Conservation (phyloP, 345 rosid species). For the Salix suchowensis region DNA sequence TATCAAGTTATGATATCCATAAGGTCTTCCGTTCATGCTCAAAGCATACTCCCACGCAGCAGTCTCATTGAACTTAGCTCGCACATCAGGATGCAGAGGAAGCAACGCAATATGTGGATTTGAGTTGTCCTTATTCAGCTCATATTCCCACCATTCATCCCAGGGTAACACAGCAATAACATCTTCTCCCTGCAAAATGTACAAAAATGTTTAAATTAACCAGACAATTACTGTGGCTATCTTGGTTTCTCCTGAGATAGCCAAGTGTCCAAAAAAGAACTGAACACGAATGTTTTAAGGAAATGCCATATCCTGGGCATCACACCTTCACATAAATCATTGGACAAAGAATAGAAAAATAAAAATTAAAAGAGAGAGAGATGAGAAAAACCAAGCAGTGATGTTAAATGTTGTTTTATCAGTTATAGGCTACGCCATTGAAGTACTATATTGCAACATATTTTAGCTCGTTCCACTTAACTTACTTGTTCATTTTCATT, state of each 20-base stretch:
- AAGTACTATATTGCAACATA: background rate
- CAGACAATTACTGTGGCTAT: background rate
- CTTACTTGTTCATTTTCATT: constrained; percentile 88
- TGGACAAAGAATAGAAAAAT: background rate
- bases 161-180: constrained; percentile 74
- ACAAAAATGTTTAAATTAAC: background rate
- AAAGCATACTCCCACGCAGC: constrained; percentile 97
- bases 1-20: constrained; percentile 96
- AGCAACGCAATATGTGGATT: constrained; percentile 91
- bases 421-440: background rate
- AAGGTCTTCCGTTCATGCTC: constrained; percentile 82
- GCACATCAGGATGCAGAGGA: constrained; percentile 83
- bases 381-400: background rate
- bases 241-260: background rate
- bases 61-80: constrained; percentile 82
- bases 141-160: constrained; percentile 99
- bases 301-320: background rate
- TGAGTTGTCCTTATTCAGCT: constrained; percentile 78
- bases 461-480: constrained; percentile 17
- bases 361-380: background rate
- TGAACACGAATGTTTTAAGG: background rate
- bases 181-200: constrained; percentile 68
- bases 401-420: background rate
- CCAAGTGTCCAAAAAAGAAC: background rate
- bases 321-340: background rate